Conservation (phyloP, 106 monocot genomes). For the Gastrodia elata region DNA sequence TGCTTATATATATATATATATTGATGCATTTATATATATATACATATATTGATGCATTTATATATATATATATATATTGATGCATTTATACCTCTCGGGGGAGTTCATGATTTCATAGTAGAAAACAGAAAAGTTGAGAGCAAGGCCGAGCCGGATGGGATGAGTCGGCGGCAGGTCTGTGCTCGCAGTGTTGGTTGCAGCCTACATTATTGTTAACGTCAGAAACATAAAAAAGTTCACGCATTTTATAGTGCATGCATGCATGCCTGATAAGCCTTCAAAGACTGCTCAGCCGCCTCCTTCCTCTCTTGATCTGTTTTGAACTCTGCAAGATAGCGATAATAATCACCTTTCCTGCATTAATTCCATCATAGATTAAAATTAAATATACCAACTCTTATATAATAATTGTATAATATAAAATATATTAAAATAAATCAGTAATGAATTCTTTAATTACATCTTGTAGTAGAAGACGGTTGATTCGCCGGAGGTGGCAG, state of each 20-base stretch:
- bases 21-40: too few relatives aligned
- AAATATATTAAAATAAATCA: too few relatives aligned
- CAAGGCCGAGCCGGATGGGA: constrained; percentile 38
- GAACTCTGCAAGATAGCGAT: constrained; percentile 37
- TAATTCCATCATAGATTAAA: too few relatives aligned
- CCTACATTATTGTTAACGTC: constrained; percentile 10
- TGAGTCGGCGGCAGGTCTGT: constrained; percentile 28
- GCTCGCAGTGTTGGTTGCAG: constrained; percentile 25
- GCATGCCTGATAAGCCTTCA: constrained; percentile 36
- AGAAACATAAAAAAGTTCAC: not conserved
- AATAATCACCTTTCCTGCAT: constrained; percentile 40
- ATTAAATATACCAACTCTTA: too few relatives aligned
- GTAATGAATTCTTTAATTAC: constrained; percentile 20
- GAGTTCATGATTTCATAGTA: constrained; percentile 36
- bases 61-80: too few relatives aligned
- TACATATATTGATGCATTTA: too few relatives aligned
- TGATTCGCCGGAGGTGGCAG: constrained; percentile 19
- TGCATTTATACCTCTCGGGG: constrained; percentile 24
- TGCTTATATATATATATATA: too few relatives aligned
- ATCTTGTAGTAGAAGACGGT: constrained; percentile 37
- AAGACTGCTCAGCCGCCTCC: constrained; percentile 32
- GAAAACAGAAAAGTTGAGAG: constrained; percentile 37
- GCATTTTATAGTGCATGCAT: not conserved
- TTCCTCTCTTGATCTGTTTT: constrained; percentile 32
- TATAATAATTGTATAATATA: too few relatives aligned